Conservation (phyloP, 2,329 filamentous ascomycete genomes). For the Coniochaeta sp. region DNA sequence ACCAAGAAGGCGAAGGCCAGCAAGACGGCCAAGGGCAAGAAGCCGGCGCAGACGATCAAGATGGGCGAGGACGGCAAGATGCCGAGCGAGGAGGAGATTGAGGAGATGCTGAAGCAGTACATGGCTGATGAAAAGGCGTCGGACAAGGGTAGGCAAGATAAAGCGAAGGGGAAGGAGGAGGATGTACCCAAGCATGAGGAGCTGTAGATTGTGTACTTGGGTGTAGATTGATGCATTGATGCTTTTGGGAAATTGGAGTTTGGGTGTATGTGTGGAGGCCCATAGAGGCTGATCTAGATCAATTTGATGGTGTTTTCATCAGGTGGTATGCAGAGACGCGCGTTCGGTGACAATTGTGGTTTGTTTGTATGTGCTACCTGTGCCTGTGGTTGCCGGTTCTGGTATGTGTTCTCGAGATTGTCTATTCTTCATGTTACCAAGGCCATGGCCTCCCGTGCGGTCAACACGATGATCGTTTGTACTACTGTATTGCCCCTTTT, state of each 20-base stretch:
- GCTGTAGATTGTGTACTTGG: constrained; percentile 13
- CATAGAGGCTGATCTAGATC: neutral
- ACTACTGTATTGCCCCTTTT: neutral
- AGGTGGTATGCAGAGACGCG: neutral
- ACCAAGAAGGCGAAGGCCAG: constrained; percentile 25
- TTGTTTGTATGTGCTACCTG: neutral
- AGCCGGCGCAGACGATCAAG: constrained; percentile 21
- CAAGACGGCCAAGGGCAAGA: constrained; percentile 13
- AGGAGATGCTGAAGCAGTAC: constrained; percentile 44
- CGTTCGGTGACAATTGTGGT: neutral
- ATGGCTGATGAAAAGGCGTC: constrained; percentile 15
- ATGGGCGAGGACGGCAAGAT: constrained; percentile 32
- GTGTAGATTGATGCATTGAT: neutral
- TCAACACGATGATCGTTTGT: neutral
- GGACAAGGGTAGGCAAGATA: constrained; percentile 9
- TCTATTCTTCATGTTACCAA: neutral
- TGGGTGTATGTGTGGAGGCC: neutral
- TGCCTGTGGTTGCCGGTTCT: neutral
- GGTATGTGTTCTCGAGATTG: neutral
- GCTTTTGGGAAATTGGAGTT: neutral
- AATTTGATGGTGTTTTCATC: neutral
- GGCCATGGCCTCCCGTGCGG: neutral
- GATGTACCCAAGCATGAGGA: constrained; percentile 21
- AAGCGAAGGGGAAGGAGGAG: constrained; percentile 11
- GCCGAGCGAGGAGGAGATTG: constrained; percentile 34